phyloP scores from a whole-genome alignment of 2,329 filamentous ascomycete genomes.

The Pseudohalonectria lignicola region DNA sequence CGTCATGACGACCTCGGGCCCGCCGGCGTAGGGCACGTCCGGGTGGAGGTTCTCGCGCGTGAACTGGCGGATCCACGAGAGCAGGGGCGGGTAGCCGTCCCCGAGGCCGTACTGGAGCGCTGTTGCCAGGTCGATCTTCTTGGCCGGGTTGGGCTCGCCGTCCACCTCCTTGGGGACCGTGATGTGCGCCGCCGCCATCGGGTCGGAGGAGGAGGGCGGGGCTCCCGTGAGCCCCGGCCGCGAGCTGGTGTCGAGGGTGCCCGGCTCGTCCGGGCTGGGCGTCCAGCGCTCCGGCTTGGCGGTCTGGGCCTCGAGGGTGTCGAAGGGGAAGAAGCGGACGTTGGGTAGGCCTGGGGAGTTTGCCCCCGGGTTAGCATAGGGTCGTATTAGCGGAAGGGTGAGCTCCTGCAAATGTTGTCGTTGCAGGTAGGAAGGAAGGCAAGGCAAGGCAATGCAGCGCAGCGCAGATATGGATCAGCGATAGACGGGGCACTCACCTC shows the following conservation, averaged over 20 bases:
- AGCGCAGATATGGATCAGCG: too few species aligned
- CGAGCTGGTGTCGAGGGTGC: slow-evolving; percentile 8
- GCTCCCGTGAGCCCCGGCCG: slow-evolving; percentile 11
- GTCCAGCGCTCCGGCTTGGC: slow-evolving; percentile 65
- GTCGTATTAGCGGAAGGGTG: not conserved
- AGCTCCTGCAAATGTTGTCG: not conserved
- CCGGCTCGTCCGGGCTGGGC: slow-evolving; percentile 53
- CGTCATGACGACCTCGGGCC: slow-evolving; percentile 68
- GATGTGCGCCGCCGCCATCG: slow-evolving; percentile 37
- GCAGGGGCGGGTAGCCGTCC: slow-evolving; percentile 69
- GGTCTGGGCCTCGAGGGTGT: slow-evolving; percentile 75
- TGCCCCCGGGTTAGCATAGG: not conserved
- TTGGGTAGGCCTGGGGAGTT: slow-evolving; percentile 61
- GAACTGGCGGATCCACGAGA: slow-evolving; percentile 71
- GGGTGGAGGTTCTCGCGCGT: slow-evolving; percentile 67
- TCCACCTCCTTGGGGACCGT: slow-evolving; percentile 57
- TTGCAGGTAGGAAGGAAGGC: not conserved
- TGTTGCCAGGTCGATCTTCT: slow-evolving; percentile 69
- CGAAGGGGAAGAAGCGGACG: slow-evolving; percentile 75
- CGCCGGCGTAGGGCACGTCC: slow-evolving; percentile 65
- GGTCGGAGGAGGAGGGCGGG: slow-evolving; percentile 13
- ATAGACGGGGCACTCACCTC: slow-evolving; percentile 43
- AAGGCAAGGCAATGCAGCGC: too few species aligned
- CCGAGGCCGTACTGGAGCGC: slow-evolving; percentile 83
- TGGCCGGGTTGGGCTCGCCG: slow-evolving; percentile 40